Evolutionary conservation across 2,329 filamentous ascomycete species (phyloP), one percentile per base, ranked within the genome.

Genomic region (Neurospora sp.): DNA sequence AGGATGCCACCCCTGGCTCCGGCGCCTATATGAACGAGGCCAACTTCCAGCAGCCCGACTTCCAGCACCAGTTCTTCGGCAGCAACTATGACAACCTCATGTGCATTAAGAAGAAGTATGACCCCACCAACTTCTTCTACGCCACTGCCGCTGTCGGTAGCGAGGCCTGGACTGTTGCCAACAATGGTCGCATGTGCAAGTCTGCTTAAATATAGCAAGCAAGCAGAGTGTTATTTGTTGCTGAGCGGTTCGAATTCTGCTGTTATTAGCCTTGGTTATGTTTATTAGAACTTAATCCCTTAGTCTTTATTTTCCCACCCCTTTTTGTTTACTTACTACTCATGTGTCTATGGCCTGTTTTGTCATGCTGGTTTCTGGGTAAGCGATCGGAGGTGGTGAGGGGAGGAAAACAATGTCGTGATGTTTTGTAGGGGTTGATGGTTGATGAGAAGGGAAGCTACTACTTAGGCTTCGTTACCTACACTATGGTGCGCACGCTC

Each of bases 11-110:
- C 0, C 82, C 83, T 0, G 79, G 78, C 0, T 78, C 79, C 9
- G 83, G 81, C 2, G 77, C 80, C 1, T 85, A 86, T 75, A 78
- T 84, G 79, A 86, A 85, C 73, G 85, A 88, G 77, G 84, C 81
- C 2, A 81, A 85, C 74, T 82, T 83, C 67, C 76, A 77, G 40
- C 78, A 84, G 74, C 78, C 78, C 0, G 72, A 81, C 46, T 86
- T 79, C 75, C 78, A 84, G 75, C 39, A 79, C 11, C 76, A 74
- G 2, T 86, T 85, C 74, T 86, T 81, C 72, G 85, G 84, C 1
- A 69, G 19, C 1, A 84, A 85, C 70, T 86, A 86, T 70, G 70
- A 74, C 1, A 73, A 72, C 10, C 73, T 87, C 23, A 69, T 80
- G 15, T 40, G 66, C 0, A 79, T 88, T 38, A 89, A 89, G 81